Evolutionary conservation across 495 filamentous ascomycete species (phyloP), one percentile per base, ranked within the genome.

Genomic region (Neurospora cerealis): DNA sequence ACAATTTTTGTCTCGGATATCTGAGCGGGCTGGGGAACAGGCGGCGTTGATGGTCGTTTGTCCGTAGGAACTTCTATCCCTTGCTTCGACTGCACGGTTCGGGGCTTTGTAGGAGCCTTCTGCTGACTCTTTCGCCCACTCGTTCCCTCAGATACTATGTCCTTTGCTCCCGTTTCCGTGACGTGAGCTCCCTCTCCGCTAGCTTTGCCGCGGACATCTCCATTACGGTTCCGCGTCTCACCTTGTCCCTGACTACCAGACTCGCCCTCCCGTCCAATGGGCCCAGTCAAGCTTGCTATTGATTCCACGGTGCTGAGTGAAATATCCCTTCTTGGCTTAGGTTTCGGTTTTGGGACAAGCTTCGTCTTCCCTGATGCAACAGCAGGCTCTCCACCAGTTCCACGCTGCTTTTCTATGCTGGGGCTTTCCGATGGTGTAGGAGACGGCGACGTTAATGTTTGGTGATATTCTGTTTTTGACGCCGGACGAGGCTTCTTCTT

Each of bases 281-380:
- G 40, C 0, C 13, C 36, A 24, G 24, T 32, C 10, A 15, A 10
- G 40, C 38, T 44, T 32, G 24, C 39, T 32, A 34, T 44, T 15
- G 69, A 41, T 41, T 32, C 69, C 34, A 32, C 70, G 10, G 28
- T 44, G 7, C 39, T 32, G 28, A 32, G 40, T 11, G 39, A 69
- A 17, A 69, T 72, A 32, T 60, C 48, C 54, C 42, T 32, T n/a
- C 71, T 73, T 40, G 76, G 77, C 37, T 74, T 75, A 21, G 79
- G 75, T 42, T 74, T 75, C 2, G 75, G 73, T 41, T 72, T 74
- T 11, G 73, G 77, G 28, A 72, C 78, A 60, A 66, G 10, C 38
- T 71, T 74, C n/a, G 36, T n/a, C 69, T 44, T 60, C 69, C 10
- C 34, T 37, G 32, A 34, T 21, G 15, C 70, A 71, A 70, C 5